Evolutionary conservation across 257 asterid genomes (phyloP).

Genomic region (Ocimum tenuiflorum): DNA sequence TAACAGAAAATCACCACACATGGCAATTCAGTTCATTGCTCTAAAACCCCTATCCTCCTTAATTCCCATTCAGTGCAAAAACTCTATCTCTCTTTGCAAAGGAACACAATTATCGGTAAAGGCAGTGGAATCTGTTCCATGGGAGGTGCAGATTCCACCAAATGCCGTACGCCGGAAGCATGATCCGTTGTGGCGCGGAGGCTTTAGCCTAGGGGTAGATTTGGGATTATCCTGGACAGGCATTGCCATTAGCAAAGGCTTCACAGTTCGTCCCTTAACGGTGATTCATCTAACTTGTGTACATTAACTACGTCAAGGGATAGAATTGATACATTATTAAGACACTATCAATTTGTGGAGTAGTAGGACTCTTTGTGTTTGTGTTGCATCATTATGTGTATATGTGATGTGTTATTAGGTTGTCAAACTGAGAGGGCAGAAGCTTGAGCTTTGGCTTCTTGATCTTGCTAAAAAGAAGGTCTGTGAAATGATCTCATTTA

Average conservation of each 20-base stretch:
- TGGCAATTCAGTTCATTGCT: slow-evolving; percentile 27
- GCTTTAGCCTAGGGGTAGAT: slow-evolving; percentile 87
- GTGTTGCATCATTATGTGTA: neutral
- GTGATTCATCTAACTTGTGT: slow-evolving; percentile 21
- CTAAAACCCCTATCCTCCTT: slow-evolving; percentile 26
- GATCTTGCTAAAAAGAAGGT: slow-evolving; percentile 78
- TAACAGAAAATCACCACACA: neutral
- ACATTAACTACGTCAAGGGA: no score
- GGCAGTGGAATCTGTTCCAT: slow-evolving; percentile 22
- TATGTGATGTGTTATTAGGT: slow-evolving; percentile 36
- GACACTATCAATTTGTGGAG: neutral
- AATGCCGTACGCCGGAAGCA: slow-evolving; percentile 58
- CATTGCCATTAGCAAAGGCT: slow-evolving; percentile 86
- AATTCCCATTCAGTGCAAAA: slow-evolving; percentile 1
- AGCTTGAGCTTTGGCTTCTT: slow-evolving; percentile 64
- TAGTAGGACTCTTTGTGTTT: neutral
- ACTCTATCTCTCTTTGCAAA: slow-evolving; percentile 3
- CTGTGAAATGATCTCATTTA: neutral
- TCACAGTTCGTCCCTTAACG: slow-evolving; percentile 64
- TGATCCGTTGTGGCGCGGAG: slow-evolving; percentile 70
- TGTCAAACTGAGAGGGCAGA: slow-evolving; percentile 76
- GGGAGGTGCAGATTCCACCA: slow-evolving; percentile 61
- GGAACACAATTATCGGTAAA: neutral
- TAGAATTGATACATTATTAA: neutral
- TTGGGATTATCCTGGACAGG: slow-evolving; percentile 83